phyloP scores from a whole-genome alignment of 805 yeast genomes.

The Nakazawaea ambrosiae region DNA sequence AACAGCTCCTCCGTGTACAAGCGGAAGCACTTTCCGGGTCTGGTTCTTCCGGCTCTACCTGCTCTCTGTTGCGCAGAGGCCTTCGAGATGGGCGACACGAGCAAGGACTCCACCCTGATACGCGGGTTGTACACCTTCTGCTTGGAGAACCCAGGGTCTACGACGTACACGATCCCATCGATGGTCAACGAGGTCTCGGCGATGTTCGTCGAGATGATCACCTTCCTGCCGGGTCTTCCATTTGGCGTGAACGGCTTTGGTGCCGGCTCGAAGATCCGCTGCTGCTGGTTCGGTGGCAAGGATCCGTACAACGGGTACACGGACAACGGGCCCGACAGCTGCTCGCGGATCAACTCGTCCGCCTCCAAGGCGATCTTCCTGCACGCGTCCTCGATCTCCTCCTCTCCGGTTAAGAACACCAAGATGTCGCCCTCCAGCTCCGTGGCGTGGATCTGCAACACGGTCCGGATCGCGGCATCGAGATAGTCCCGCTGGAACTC shows the following conservation, averaged over 20 bases:
- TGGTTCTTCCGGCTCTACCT: constrained; percentile 99
- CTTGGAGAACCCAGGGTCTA: constrained; percentile 95
- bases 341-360: constrained; percentile 84
- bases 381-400: constrained; percentile 96
- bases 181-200: constrained; percentile 98
- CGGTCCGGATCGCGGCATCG: constrained; percentile 93
- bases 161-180: constrained; percentile 95
- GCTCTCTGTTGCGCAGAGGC: constrained; percentile 98
- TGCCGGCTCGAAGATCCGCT: constrained; percentile 87
- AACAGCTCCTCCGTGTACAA: constrained; percentile 95
- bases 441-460: constrained; percentile 92
- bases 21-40: constrained; percentile 97
- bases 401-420: constrained; percentile 90
- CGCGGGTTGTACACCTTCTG: constrained; percentile 96
- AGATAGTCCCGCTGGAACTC: constrained; percentile 93
- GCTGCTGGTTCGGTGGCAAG: constrained; percentile 92
- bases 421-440: constrained; percentile 90
- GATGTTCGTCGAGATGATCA: constrained; percentile 87
- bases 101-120: constrained; percentile 86
- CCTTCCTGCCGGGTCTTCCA: constrained; percentile 93
- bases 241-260: constrained; percentile 63
- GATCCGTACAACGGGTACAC: constrained; percentile 97
- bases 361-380: constrained; percentile 81
- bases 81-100: constrained; percentile 93
- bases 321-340: constrained; percentile 79